phyloP scores from a whole-genome alignment of 495 filamentous ascomycete species.

The Oleoguttula mirabilis region DNA sequence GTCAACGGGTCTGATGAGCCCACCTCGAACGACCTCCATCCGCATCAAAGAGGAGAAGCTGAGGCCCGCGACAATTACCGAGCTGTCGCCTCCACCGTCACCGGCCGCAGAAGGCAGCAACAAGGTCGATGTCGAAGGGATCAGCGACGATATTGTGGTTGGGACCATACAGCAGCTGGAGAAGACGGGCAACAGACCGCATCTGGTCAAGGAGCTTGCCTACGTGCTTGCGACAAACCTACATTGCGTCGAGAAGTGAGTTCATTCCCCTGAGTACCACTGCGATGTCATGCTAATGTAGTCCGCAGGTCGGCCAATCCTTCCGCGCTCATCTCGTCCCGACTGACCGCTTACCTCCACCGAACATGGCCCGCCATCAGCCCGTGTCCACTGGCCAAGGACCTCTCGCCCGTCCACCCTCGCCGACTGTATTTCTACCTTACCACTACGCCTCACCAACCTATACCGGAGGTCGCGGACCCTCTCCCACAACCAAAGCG shows the following conservation, averaged over 20 bases:
- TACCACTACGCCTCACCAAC: slow-evolving; percentile 69
- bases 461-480: slow-evolving; percentile 49
- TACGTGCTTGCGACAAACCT: slow-evolving; percentile 62
- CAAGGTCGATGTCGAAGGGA: slow-evolving; percentile 75
- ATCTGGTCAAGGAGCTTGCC: slow-evolving; percentile 88
- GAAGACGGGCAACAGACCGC: slow-evolving; percentile 82
- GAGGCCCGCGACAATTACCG: slow-evolving; percentile 38
- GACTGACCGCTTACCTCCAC: slow-evolving; percentile 78
- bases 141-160: slow-evolving; percentile 90
- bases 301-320: slow-evolving; percentile 78
- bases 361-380: slow-evolving; percentile 69
- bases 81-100: slow-evolving; percentile 79
- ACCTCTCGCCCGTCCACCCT: slow-evolving; percentile 82
- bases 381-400: slow-evolving; percentile 83
- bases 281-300: slow-evolving; percentile 1
- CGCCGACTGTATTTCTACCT: slow-evolving; percentile 94
- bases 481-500: slow-evolving; percentile 33
- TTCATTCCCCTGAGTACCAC: slow-evolving; percentile 11
- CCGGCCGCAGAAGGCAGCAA: slow-evolving; percentile 42
- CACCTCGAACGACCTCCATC: slow-evolving; percentile 31
- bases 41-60: slow-evolving; percentile 35
- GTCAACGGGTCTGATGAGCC: slow-evolving; percentile 31
- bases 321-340: slow-evolving; percentile 84
- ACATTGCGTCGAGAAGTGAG: slow-evolving; percentile 83
- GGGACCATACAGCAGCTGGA: slow-evolving; percentile 85